Evolutionary conservation across 495 filamentous ascomycete genomes (phyloP), one percentile per base, ranked within the genome.

Genomic region (Xylaria scruposa): DNA sequence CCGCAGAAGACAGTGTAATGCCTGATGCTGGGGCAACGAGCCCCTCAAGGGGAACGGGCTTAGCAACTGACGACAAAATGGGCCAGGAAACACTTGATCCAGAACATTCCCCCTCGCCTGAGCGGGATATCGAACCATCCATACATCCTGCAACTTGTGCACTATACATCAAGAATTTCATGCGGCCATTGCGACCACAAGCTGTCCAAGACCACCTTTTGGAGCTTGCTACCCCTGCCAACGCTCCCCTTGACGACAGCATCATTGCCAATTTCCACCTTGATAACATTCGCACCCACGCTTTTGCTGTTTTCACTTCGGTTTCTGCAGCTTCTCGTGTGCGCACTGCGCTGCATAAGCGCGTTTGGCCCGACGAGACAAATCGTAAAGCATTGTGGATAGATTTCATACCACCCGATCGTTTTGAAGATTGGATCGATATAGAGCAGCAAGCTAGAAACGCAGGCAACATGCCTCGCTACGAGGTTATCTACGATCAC

Each of bases 151-250:
- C 94, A 2, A 99, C 96, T 7, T 78, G 91, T 42, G 90, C 93
- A 51, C 84, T 99, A 60, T 99, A 98, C 83, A 97, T 99, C 76
- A 91, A 91, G 75, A 90, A 97, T 74, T 88, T 99, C 58, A 94
- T 97, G 90, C 89, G 96, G 53, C 96, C 96, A 19, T 85, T 99
- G 10, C 92, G 92, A 72, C 87, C 88, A 2, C 76, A 76, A 6
- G 78, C 82, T 1, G 86, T 99, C 7, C 87, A 87, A 68, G 85
- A 86, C 0, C 91, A 97, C 75, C 82, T 99, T 29, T 71, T 88
- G 36, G 79, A 83, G 19, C 86, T 97, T 46, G 93, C 93, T 17
- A 83, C 91, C 2, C 81, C 90, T 1, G 85, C 88, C 6, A 85
- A 84, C 42, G 67, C 78, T 46, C 76, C 83, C 12, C 79, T 83